phyloP scores from a whole-genome alignment of 2,329 filamentous ascomycete species.

The Stagonosporopsis tanaceti region DNA sequence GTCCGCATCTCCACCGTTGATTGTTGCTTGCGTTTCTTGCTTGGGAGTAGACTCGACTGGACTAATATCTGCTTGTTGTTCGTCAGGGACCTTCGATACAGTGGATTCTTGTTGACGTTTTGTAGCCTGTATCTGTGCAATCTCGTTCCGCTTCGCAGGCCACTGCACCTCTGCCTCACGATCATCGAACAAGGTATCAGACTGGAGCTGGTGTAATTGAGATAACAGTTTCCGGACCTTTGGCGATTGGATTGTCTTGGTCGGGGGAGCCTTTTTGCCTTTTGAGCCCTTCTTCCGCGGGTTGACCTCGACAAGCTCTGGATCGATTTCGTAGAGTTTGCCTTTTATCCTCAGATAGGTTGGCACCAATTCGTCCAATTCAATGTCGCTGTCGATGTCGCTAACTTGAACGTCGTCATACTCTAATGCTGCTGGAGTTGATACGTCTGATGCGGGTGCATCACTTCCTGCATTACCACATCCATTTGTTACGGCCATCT shows the following conservation, averaged over 20 bases:
- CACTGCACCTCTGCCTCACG: conserved; percentile 57
- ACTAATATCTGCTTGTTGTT: not conserved
- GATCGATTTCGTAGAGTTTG: conserved; percentile 56
- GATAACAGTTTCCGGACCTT: conserved; percentile 72
- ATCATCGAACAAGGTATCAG: conserved; percentile 62
- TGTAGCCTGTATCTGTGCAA: conserved; percentile 51
- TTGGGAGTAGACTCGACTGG: not conserved
- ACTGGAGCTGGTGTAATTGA: conserved; percentile 79
- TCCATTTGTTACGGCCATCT: not conserved
- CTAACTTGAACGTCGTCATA: conserved; percentile 52
- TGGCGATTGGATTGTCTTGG: conserved; percentile 42
- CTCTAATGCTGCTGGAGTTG: conserved; percentile 22
- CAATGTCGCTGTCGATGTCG: conserved; percentile 60
- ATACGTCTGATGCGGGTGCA: conserved; percentile 4
- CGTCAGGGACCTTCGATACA: not conserved
- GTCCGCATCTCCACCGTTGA: conserved; percentile 8
- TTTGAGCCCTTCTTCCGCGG: conserved; percentile 44
- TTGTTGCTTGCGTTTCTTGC: not conserved
- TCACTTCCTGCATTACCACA: not conserved
- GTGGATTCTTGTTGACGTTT: conserved; percentile 25
- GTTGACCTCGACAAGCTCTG: conserved; percentile 64
- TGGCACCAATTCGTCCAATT: conserved; percentile 65
- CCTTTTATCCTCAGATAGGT: conserved; percentile 79
- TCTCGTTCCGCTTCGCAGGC: conserved; percentile 53
- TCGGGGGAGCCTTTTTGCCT: conserved; percentile 28